Conservation (phyloP, 1,139 yeast species). For the Taiozyma onychis region DNA sequence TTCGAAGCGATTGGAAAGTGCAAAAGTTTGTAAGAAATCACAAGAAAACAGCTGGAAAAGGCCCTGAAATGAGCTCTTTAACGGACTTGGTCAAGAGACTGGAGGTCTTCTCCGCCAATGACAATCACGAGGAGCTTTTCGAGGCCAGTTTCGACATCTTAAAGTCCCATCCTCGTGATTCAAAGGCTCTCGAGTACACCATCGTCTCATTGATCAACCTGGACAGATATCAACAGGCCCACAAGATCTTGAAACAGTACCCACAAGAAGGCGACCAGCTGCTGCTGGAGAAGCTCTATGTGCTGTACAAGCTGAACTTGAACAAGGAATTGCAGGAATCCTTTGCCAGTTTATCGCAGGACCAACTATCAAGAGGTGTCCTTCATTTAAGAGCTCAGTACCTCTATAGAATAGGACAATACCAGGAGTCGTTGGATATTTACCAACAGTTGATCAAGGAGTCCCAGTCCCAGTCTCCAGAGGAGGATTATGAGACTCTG, state of each 20-base stretch:
- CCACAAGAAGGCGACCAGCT: slow-evolving; percentile 32
- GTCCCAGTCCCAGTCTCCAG: slow-evolving; percentile 6
- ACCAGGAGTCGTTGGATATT: slow-evolving; percentile 45
- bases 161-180: slow-evolving; percentile 39
- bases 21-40: too few species aligned
- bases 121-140: slow-evolving; percentile 42
- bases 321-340: slow-evolving; percentile 37
- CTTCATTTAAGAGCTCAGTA: slow-evolving; percentile 81
- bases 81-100: slow-evolving; percentile 41
- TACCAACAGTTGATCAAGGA: slow-evolving; percentile 44
- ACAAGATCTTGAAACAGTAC: slow-evolving; percentile 39
- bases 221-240: slow-evolving; percentile 61
- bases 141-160: slow-evolving; percentile 39
- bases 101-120: slow-evolving; percentile 39
- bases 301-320: slow-evolving; percentile 61
- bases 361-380: slow-evolving; percentile 41
- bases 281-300: slow-evolving; percentile 58
- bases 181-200: slow-evolving; percentile 51
- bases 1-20: too few species aligned
- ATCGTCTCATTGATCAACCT: slow-evolving; percentile 67
- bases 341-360: slow-evolving; percentile 28
- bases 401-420: slow-evolving; percentile 61
- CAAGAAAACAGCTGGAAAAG: neutral
- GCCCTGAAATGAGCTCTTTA: slow-evolving; percentile 20
- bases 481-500: slow-evolving; percentile 30